Evolutionary conservation across 495 filamentous ascomycete genomes (phyloP).

Genomic region (Neurospora sp.): DNA sequence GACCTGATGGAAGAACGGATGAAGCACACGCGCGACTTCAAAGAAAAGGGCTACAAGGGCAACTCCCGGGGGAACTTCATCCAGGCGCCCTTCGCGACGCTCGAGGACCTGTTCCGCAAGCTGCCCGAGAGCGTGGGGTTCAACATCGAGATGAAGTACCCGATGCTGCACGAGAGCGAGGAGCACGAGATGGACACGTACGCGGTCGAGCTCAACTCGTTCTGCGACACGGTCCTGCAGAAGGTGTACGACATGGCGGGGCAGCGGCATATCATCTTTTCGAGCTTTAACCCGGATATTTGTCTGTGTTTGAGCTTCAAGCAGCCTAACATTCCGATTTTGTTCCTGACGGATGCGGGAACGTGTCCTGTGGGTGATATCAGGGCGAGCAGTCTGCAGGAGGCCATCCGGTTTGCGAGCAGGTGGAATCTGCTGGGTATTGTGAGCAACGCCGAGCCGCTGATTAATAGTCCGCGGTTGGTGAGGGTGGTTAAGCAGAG

Average conservation of each 20-base stretch:
- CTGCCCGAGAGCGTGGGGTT: conserved; percentile 76
- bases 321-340: conserved; percentile 84
- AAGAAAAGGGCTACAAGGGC: conserved; percentile 80
- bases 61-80: conserved; percentile 91
- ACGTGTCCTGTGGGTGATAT: conserved; percentile 70
- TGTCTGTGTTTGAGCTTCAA: conserved; percentile 92
- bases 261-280: conserved; percentile 84
- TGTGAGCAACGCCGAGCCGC: conserved; percentile 71
- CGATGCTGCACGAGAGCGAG: conserved; percentile 89
- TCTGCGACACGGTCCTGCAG: conserved; percentile 83
- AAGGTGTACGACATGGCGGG: conserved; percentile 67
- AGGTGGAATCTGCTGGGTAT: conserved; percentile 92
- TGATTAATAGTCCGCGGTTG: conserved; percentile 80
- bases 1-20: conserved; percentile 77
- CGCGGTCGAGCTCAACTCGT: conserved; percentile 92
- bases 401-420: conserved; percentile 86
- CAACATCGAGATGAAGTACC: conserved; percentile 99
- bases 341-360: conserved; percentile 89
- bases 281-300: conserved; percentile 92
- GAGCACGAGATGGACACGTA: conserved; percentile 97
- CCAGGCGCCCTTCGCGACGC: conserved; percentile 85
- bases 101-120: conserved; percentile 85
- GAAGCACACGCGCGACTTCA: conserved; percentile 94
- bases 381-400: conserved; percentile 83
- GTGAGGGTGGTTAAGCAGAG: conserved; percentile 94